Conservation (phyloP, 106 monocot genomes). For the Xerophyta viscosa region DNA sequence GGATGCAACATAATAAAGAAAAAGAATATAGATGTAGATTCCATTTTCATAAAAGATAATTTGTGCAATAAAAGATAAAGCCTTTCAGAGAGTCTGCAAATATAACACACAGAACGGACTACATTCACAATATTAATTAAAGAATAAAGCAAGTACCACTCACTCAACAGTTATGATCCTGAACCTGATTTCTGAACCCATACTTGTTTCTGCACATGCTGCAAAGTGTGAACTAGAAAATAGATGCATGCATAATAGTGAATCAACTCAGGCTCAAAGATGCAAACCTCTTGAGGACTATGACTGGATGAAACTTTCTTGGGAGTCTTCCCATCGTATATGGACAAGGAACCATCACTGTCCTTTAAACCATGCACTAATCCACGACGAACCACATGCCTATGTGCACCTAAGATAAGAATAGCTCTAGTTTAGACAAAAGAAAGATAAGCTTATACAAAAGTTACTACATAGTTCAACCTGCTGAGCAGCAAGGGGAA, state of each 20-base stretch:
- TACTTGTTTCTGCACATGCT: constrained; percentile 41
- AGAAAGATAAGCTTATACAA: too few relatives aligned
- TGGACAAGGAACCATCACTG: constrained; percentile 20
- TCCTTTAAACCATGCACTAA: constrained; percentile 25
- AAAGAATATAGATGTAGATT: too few relatives aligned
- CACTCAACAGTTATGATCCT: constrained; percentile 19
- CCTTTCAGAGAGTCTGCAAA: too few relatives aligned
- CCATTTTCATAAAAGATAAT: too few relatives aligned
- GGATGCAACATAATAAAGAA: too few relatives aligned
- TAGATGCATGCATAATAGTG: too few relatives aligned
- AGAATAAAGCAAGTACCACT: neutral
- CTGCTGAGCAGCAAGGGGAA: too few relatives aligned
- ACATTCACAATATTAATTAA: neutral
- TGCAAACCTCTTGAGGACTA: constrained; percentile 49
- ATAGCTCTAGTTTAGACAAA: too few relatives aligned
- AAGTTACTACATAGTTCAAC: too few relatives aligned
- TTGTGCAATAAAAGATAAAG: too few relatives aligned
- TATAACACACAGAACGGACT: too few relatives aligned
- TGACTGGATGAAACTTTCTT: constrained; percentile 19
- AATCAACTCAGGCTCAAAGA: neutral
- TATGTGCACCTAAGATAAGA: constrained; percentile 46
- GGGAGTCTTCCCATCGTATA: constrained; percentile 21
- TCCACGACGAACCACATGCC: constrained; percentile 32
- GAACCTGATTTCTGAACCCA: constrained; percentile 59
- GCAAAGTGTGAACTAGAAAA: constrained; percentile 1